These are phyloP conservation scores for Thermomyces lanuginosus DNA, from an alignment of 2,329 filamentous ascomycete genomes.

Conservation along the genomic window DNA sequence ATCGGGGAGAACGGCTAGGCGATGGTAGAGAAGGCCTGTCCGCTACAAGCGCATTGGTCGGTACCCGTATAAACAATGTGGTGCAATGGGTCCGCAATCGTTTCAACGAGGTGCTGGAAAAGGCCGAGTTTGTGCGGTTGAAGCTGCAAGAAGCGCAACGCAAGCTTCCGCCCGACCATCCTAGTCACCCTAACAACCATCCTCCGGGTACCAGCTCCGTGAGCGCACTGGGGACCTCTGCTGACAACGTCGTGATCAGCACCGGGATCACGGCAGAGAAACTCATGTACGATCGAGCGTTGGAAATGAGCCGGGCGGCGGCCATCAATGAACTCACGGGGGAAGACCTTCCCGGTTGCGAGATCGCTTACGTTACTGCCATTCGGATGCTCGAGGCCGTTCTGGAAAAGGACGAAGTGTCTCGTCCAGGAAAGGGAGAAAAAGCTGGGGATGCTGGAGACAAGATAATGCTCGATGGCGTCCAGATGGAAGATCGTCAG, in stretches of 20 bases:
- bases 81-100: conserved; percentile 89
- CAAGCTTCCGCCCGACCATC: conserved; percentile 66
- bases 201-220: conserved; percentile 41
- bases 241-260: conserved; percentile 68
- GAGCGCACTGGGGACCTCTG: conserved; percentile 45
- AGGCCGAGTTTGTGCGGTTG: conserved; percentile 82
- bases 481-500: conserved; percentile 32
- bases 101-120: conserved; percentile 95
- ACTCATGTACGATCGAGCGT: conserved; percentile 90
- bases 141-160: conserved; percentile 77
- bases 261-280: conserved; percentile 87
- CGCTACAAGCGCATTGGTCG: conserved; percentile 36
- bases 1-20: conserved; percentile 42
- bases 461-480: conserved; percentile 24
- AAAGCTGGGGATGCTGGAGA: conserved; percentile 17
- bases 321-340: conserved; percentile 93
- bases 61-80: conserved; percentile 69
- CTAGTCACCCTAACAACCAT: conserved; percentile 69
- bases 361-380: conserved; percentile 83
- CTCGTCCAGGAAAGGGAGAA: conserved; percentile 13
- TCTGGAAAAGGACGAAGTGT: conserved; percentile 60
- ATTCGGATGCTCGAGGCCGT: conserved; percentile 92
- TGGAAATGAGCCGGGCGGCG: conserved; percentile 90
- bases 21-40: conserved; percentile 28
- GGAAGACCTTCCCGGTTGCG: conserved; percentile 71